phyloP scores from a whole-genome alignment of 352 stramenopile species.

The Phytopythium montanum region DNA sequence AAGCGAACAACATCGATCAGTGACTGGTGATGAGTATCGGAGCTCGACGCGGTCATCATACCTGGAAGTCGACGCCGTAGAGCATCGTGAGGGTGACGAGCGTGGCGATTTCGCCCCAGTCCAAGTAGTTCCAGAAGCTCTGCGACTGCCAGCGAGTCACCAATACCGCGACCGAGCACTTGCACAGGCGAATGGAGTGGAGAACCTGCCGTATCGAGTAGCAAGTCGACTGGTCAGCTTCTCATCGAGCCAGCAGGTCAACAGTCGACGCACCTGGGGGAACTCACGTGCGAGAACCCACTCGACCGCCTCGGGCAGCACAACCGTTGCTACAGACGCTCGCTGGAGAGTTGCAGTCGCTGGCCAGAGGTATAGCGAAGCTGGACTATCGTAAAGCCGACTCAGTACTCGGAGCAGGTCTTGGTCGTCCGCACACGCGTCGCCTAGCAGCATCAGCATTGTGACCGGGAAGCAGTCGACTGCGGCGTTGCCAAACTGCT shows the following conservation, averaged over 20 bases:
- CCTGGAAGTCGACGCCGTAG: constrained; percentile 59
- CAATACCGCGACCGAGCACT: constrained; percentile 43
- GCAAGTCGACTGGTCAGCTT: background rate
- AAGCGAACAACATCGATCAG: background rate
- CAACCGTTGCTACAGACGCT: background rate
- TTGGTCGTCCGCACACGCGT: constrained; percentile 20
- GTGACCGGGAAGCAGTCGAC: constrained; percentile 52
- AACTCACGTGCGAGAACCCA: constrained; percentile 43
- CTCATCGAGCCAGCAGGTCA: background rate
- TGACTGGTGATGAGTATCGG: background rate
- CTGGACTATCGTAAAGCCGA: constrained; percentile 21
- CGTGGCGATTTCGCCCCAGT: constrained; percentile 55
- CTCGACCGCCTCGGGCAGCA: constrained; percentile 38
- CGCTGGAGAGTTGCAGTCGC: background rate
- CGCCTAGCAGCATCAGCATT: constrained; percentile 52
- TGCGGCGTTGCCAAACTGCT: constrained; percentile 38
- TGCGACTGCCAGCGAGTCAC: constrained; percentile 50
- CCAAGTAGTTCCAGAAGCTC: constrained; percentile 69
- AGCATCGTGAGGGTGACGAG: constrained; percentile 51
- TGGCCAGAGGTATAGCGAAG: constrained; percentile 36
- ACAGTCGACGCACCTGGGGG: constrained; percentile 30
- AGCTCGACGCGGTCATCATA: constrained; percentile 5
- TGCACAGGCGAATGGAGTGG: constrained; percentile 30
- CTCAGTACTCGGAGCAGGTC: constrained; percentile 31
- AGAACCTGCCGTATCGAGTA: constrained; percentile 27